phyloP scores from a whole-genome alignment of 768 basidiomycete species.

The Lentinula sp. region DNA sequence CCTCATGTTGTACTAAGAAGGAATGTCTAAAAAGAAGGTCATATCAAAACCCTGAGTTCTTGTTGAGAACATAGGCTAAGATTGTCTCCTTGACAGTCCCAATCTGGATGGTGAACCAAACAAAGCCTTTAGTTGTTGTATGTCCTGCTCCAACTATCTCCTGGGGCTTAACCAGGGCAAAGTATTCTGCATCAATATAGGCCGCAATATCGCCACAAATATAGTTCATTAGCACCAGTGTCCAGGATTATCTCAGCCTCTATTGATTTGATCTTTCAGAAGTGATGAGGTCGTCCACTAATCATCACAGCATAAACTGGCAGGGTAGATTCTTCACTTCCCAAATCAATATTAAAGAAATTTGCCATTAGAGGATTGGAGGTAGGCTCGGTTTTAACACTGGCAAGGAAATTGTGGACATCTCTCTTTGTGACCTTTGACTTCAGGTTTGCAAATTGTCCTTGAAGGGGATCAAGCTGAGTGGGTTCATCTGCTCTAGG shows the following conservation, averaged over 20 bases:
- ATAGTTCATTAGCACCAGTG: constrained; percentile 9
- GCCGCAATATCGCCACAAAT: not conserved
- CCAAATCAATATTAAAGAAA: not conserved
- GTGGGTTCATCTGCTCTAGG: not conserved
- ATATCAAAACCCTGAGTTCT: constrained; percentile 6
- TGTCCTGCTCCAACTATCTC: constrained; percentile 9
- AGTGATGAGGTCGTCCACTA: not conserved
- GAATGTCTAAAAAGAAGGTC: constrained; percentile 7
- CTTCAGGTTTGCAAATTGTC: not conserved
- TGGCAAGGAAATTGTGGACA: not conserved
- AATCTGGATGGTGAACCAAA: constrained; percentile 6
- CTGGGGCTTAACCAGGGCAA: not conserved
- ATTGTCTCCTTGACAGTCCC: constrained; percentile 7
- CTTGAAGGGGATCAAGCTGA: not conserved
- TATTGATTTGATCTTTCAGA: too few species aligned
- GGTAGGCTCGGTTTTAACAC: not conserved
- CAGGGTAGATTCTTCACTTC: not conserved
- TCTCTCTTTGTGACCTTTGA: not conserved
- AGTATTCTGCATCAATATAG: not conserved
- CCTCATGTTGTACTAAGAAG: constrained; percentile 3
- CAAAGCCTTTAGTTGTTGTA: constrained; percentile 4
- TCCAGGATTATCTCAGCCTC: constrained; percentile 8
- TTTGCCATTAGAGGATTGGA: not conserved
- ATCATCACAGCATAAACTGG: constrained; percentile 6
- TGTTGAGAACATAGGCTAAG: constrained; percentile 5